A percentile compares a stretch with the other conserved stretches of the same genome.
phyloP scores from a whole-genome alignment of 83 land plant genomes.

The Diphasiastrum complanatum region DNA sequence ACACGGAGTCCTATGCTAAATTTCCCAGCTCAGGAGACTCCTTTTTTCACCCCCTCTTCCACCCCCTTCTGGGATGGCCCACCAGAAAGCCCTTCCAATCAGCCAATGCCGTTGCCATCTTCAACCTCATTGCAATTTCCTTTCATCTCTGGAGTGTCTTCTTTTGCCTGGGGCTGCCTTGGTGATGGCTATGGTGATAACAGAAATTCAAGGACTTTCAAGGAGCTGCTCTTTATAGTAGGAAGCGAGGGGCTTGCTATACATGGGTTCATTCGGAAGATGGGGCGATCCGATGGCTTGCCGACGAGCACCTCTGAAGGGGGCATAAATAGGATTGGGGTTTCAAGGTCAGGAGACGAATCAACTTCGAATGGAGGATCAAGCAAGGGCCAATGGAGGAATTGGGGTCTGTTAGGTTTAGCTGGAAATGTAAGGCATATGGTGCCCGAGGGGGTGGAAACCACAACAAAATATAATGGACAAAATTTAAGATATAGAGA shows the following conservation, averaged over 20 bases:
- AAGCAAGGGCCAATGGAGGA: constrained; percentile 16
- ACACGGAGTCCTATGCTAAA: no score
- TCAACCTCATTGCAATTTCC: constrained; percentile 7
- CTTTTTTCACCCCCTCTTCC: constrained; percentile 7
- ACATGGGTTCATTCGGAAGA: constrained; percentile 43
- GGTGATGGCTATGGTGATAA: constrained; percentile 44
- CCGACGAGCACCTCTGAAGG: constrained; percentile 11
- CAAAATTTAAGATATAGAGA: neutral
- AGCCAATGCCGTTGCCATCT: neutral
- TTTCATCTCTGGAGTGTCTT: constrained; percentile 43
- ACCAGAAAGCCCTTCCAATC: neutral
- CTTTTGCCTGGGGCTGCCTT: constrained; percentile 61
- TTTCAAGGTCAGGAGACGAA: neutral
- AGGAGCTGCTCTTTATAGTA: constrained; percentile 59
- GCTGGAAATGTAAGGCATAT: neutral
- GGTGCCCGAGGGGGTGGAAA: neutral
- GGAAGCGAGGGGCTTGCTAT: constrained; percentile 42
- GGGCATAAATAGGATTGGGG: constrained; percentile 5
- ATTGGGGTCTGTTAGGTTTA: constrained; percentile 9
- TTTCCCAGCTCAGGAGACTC: neutral
- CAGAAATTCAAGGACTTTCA: constrained; percentile 27
- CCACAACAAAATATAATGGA: neutral
- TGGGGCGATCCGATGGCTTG: neutral
- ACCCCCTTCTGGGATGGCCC: constrained; percentile 3
- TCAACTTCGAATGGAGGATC: neutral